Base-by-base conservation (phyloP, 2,329 filamentous ascomycete genomes). In the Pseudogymnoascus sp. region DNA sequence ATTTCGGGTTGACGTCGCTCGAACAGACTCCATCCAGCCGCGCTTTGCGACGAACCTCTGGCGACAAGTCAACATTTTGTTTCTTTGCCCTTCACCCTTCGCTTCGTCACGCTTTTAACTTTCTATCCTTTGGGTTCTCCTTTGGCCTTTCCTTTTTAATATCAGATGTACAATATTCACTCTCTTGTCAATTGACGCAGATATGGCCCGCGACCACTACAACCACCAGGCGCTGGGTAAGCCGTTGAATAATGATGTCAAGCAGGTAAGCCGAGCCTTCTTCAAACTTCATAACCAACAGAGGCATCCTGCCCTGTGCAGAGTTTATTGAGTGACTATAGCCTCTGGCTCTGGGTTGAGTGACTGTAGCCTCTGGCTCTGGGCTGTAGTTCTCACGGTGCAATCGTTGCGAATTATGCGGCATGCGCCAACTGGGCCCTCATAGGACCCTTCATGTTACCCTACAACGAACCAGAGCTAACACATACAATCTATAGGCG, bases 151-250 rank as follows among this genome's bases (percentile, higher is more conserved):
- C 29, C 11, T 56, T 35, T 56, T 35, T 33, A 38, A 62, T 46
- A 46, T 56, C 60, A 62, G 60, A 53, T 62, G 60, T 46, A 35
- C 60, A 35, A 46, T 35, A 46, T 21, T 19, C 40, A 44, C 37
- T 56, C 31, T 46, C 37, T 46, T 62, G 60, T 53, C 42, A 46
- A 46, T 46, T 35, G 31, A 35, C 35, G 29, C 67, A 46, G 65
- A 42, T 35, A 67, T 70, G 64, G 73, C 73, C 60, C 82, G 84
- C 70, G 84, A 87, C 72, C 74, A 75, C 60, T 84, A 77, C 71
- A 85, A 86, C 70, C 73, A 82, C 67, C 85, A 89, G 76, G 90
- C 89, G 65, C 82, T 93, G 61, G 88, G 88, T 66, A 75, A 77
- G 56, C 79, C 80, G 37, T 80, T 90, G 56, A 86, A 91, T 72